Conservation (phyloP, 1,284 basidiomycete genomes). For the Ustilago shanxiensis region DNA sequence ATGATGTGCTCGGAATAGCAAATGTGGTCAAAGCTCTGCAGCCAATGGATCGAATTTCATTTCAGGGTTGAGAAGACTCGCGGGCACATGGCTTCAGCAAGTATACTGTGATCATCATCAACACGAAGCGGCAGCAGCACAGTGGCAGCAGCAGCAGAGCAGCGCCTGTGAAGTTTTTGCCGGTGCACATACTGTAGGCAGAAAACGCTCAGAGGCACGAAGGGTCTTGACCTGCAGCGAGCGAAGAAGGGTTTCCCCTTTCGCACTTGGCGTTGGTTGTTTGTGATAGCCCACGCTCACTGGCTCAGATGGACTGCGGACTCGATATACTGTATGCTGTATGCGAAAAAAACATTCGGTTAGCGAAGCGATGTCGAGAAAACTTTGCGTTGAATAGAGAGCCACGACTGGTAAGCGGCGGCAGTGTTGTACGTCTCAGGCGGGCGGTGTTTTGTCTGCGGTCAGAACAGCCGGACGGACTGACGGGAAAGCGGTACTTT, state of each 20-base stretch:
- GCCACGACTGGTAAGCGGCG: too few species aligned
- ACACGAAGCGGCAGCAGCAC: background rate
- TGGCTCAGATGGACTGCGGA: too few species aligned
- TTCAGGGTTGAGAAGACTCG: background rate
- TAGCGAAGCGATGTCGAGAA: conserved; percentile 3
- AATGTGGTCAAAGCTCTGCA: conserved; percentile 2
- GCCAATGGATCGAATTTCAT: background rate
- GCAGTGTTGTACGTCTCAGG: too few species aligned
- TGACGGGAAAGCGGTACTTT: conserved; percentile 1
- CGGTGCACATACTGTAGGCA: background rate
- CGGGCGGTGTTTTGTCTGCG: background rate
- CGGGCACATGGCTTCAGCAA: conserved; percentile 1
- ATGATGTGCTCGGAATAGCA: too few species aligned
- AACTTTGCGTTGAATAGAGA: background rate
- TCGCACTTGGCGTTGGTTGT: background rate
- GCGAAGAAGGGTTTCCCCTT: conserved; percentile 5
- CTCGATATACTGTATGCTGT: background rate
- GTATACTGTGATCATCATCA: background rate
- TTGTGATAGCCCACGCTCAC: background rate
- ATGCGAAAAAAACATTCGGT: background rate
- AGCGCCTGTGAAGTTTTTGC: too few species aligned
- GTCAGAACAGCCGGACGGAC: background rate
- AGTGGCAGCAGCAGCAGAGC: too few species aligned
- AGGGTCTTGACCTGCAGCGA: conserved; percentile 3
- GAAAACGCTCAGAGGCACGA: background rate